These are phyloP conservation scores for Adansonia grandidieri DNA, from an alignment of 441 rosid genomes.

Conservation along the genomic window DNA sequence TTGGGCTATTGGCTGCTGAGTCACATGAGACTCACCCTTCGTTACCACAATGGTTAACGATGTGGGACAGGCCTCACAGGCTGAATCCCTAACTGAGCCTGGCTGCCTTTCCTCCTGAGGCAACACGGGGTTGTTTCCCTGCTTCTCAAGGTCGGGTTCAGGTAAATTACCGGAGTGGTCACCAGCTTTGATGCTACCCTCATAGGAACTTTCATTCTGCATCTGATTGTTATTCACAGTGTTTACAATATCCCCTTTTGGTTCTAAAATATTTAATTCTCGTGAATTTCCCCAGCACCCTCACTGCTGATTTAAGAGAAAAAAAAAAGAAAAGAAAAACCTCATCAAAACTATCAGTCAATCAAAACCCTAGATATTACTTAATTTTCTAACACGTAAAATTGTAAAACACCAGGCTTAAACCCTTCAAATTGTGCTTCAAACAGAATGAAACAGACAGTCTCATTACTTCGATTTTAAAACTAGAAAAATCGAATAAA, in stretches of 20 bases:
- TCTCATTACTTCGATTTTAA: not conserved
- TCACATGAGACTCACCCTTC: conserved; percentile 40
- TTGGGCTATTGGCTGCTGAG: conserved; percentile 28
- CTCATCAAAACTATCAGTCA: too few relatives aligned
- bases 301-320: not conserved
- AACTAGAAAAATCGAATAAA: conserved; percentile 2
- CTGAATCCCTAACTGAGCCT: conserved; percentile 29
- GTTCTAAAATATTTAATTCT: not conserved
- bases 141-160: conserved; percentile 54
- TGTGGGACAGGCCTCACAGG: conserved; percentile 26
- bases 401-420: not conserved
- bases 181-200: conserved; percentile 29
- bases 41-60: conserved; percentile 52
- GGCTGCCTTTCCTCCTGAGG: conserved; percentile 22
- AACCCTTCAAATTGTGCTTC: not conserved
- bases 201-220: conserved; percentile 44
- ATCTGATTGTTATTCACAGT: conserved; percentile 41
- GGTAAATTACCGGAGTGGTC: not conserved
- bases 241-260: not conserved
- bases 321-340: too few relatives aligned
- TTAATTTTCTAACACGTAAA: too few relatives aligned
- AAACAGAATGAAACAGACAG: conserved; percentile 19
- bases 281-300: not conserved
- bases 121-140: conserved; percentile 35
- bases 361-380: too few relatives aligned